These are phyloP conservation scores for Diversispora epigaea DNA, from an alignment of 192 early-diverging fungal genomes.

Conservation along the genomic window DNA sequence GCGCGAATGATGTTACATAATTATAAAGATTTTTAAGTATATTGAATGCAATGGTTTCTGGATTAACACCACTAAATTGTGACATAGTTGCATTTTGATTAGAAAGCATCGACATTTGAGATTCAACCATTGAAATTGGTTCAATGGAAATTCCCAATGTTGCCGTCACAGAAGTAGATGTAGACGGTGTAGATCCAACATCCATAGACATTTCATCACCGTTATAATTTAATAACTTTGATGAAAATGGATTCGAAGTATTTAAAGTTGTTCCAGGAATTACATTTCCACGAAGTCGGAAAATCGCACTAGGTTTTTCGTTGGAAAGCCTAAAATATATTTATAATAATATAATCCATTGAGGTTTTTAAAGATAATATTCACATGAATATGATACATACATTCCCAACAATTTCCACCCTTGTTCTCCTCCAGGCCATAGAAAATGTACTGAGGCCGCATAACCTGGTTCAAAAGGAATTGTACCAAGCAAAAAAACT, in stretches of 20 bases:
- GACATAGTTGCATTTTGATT: background rate
- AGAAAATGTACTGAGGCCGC: slow-evolving; percentile 93
- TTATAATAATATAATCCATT: background rate
- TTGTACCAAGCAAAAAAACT: slow-evolving; percentile 84
- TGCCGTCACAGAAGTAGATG: slow-evolving; percentile 47
- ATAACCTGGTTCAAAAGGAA: slow-evolving; percentile 85
- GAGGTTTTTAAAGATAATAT: background rate
- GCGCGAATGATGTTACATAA: slow-evolving; percentile 71
- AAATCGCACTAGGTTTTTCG: slow-evolving; percentile 82
- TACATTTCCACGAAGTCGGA: slow-evolving; percentile 51
- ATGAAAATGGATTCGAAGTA: too few relatives aligned
- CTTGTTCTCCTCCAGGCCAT: slow-evolving; percentile 71
- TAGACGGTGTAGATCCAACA: slow-evolving; percentile 14
- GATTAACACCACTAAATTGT: slow-evolving; percentile 32
- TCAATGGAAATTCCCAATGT: slow-evolving; percentile 94
- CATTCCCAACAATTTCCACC: slow-evolving; percentile 75
- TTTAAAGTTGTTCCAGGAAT: slow-evolving; percentile 1
- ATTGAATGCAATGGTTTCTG: slow-evolving; percentile 56
- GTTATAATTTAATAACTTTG: slow-evolving; percentile 22
- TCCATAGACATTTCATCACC: slow-evolving; percentile 39
- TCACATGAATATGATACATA: slow-evolving; percentile 36
- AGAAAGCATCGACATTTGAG: slow-evolving; percentile 52
- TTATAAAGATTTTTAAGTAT: slow-evolving; percentile 72
- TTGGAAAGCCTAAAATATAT: slow-evolving; percentile 61
- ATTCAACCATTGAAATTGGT: slow-evolving; percentile 69